Evolutionary conservation across 1,284 basidiomycete genomes (phyloP), one percentile per base, ranked within the genome.

Genomic region (Malassezia furfur): DNA sequence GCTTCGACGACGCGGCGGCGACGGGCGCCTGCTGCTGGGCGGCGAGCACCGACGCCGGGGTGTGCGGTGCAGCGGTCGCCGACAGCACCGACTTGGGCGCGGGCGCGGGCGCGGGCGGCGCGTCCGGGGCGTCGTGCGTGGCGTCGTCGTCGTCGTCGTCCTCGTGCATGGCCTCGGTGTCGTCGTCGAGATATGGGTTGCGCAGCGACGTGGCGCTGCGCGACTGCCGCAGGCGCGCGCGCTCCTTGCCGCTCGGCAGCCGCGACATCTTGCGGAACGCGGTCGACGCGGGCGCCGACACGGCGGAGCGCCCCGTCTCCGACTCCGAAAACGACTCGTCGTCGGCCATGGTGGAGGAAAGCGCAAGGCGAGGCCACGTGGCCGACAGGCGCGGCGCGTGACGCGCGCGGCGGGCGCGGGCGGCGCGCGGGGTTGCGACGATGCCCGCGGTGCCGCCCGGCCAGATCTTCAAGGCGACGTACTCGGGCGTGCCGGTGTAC

Each of bases 401-500:
- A 17, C 40, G 40, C 17, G 40, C 17, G 40, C 30, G 9, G 14
- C 30, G 40, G 11, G 40, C 40, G 38, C 14, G 38, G 22, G 38
- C 14, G 9, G 22, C 9, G 38, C 28, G 14, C n/a, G n/a, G n/a
- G n/a, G n/a, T n/a, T 17, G 31, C 32, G 19, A 53, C 19, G 44
- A 55, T 55, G 53, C 48, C 48, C 14, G 22, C 53, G 14, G 44
- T 57, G 55, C 55, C 55, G 28, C 47, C 46, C 15, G 55, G 55
- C 11, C 55, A 57, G 45, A 52, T 57, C 34, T 57, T 57, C 40
- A 57, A 77, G 68, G 77, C 77, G 30, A 75, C 71, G 53, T 78
- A 78, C 61, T 76, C 74, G 51, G 75, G 72, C 48, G 77, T 78
- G 43, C 76, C 76, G 32, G 76, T 77, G 45, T 77, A 77, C 61